Percentiles rank a stretch among this genome's conserved stretches.
Conservation (phyloP, 495 filamentous ascomycete species). For the Lasiosphaeria hispida region DNA sequence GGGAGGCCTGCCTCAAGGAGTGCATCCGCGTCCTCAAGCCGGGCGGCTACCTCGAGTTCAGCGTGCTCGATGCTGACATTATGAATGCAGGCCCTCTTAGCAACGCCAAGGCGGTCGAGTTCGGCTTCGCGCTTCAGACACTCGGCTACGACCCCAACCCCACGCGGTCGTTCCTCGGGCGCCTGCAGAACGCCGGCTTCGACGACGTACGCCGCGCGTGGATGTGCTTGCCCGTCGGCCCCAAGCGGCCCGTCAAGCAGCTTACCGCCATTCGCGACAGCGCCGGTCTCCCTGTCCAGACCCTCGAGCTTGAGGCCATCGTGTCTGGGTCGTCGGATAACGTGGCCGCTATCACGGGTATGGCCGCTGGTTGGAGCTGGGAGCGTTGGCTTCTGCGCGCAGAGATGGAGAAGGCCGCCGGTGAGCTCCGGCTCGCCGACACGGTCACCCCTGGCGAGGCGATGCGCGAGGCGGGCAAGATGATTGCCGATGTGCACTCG, state of each 20-base stretch:
- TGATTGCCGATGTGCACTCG: slow-evolving; percentile 71
- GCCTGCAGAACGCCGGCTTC: slow-evolving; percentile 74
- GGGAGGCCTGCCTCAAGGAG: slow-evolving; percentile 79
- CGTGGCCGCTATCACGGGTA: slow-evolving; percentile 69
- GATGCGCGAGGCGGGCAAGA: slow-evolving; percentile 49
- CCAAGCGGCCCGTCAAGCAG: slow-evolving; percentile 47
- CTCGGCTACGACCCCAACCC: slow-evolving; percentile 84
- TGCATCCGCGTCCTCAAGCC: slow-evolving; percentile 89
- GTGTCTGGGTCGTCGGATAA: slow-evolving; percentile 69
- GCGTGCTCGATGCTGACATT: slow-evolving; percentile 82
- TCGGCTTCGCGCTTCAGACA: slow-evolving; percentile 81
- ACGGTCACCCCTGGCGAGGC: slow-evolving; percentile 43
- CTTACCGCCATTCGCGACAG: slow-evolving; percentile 34
- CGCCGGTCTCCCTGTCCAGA: slow-evolving; percentile 37
- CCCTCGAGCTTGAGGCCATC: slow-evolving; percentile 62
- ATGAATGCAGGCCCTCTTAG: slow-evolving; percentile 75
- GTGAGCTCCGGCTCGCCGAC: slow-evolving; percentile 54
- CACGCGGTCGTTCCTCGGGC: slow-evolving; percentile 71
- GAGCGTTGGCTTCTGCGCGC: slow-evolving; percentile 92
- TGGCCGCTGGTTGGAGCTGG: slow-evolving; percentile 90
- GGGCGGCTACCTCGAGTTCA: slow-evolving; percentile 88
- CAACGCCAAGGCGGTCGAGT: slow-evolving; percentile 80
- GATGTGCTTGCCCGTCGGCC: slow-evolving; percentile 86
- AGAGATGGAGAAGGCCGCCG: slow-evolving; percentile 76
- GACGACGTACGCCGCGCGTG: slow-evolving; percentile 78